These are phyloP conservation scores for Rhododendron vialii DNA, from an alignment of 148 eudicot species.

Conservation along the genomic window DNA sequence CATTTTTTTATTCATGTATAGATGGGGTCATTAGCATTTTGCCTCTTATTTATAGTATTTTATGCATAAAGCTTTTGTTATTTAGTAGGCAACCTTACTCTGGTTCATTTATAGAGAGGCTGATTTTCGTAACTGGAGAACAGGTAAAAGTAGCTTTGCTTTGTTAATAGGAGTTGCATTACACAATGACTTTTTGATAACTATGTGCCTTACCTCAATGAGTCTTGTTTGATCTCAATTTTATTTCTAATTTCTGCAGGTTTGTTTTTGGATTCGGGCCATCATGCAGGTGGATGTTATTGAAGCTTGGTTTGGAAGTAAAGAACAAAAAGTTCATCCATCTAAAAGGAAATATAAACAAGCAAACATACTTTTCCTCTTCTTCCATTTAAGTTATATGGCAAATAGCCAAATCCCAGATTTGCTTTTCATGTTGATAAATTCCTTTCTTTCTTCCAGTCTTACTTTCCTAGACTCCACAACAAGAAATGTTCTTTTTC, in stretches of 20 bases:
- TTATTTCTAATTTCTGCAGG: background rate
- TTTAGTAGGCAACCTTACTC: background rate
- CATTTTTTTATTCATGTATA: background rate
- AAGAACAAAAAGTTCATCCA: constrained; percentile 13
- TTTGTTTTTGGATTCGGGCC: background rate
- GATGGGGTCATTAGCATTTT: background rate
- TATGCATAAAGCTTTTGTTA: background rate
- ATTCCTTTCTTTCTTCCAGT: constrained; percentile 31
- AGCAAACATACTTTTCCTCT: constrained; percentile 19
- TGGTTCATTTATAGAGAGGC: background rate
- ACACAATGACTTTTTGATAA: background rate
- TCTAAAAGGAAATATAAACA: background rate
- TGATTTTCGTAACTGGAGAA: background rate
- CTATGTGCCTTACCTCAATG: background rate
- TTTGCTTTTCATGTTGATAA: constrained; percentile 6
- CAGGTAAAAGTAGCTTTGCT: background rate
- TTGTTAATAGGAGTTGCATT: background rate
- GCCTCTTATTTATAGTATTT: background rate
- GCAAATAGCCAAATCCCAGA: background rate
- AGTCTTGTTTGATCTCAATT: background rate
- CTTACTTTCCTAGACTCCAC: constrained; percentile 35
- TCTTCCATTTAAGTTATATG: background rate
- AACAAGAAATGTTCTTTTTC: constrained; percentile 40
- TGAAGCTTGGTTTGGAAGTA: constrained; percentile 16
- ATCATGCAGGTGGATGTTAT: background rate